Evolutionary conservation across 2,329 filamentous ascomycete genomes (phyloP).

Genomic region (Aspergillus spinulosporus): DNA sequence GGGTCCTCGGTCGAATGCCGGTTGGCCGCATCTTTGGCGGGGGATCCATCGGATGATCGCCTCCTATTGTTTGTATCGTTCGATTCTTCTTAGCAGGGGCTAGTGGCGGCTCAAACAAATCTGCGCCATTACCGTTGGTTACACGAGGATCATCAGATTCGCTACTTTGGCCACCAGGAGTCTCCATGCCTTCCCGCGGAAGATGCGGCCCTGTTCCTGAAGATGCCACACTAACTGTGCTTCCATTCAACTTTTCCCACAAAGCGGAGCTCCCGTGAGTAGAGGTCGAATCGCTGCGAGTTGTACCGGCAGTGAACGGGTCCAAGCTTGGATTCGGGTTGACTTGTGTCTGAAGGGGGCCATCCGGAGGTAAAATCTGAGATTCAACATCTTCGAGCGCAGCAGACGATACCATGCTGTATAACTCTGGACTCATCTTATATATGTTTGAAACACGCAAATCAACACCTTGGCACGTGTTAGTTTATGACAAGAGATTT

Average conservation of each 20-base stretch:
- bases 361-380: conserved; percentile 27
- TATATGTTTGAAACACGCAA: conserved; percentile 85
- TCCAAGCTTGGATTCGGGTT: conserved; percentile 42
- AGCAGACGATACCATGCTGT: conserved; percentile 48
- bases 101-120: conserved; percentile 45
- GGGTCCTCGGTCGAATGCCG: conserved; percentile 44
- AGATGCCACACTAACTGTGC: conserved; percentile 44
- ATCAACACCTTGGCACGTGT: conserved; percentile 62
- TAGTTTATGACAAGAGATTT: conserved; percentile 1
- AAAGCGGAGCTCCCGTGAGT: conserved; percentile 47
- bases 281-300: conserved; percentile 35
- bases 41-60: conserved; percentile 54
- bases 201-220: conserved; percentile 27
- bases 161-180: conserved; percentile 56
- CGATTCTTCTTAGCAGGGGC: conserved; percentile 53
- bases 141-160: conserved; percentile 43
- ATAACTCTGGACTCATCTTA: conserved; percentile 67
- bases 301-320: conserved; percentile 42
- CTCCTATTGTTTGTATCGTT: conserved; percentile 55
- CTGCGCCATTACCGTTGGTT: conserved; percentile 32
- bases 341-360: conserved; percentile 38
- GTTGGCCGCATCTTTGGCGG: conserved; percentile 65
- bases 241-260: conserved; percentile 52
- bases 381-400: conserved; percentile 34
- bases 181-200: conserved; percentile 62